Conservation (phyloP, 2,329 filamentous ascomycete genomes). For the Ceratocystis albifundus region DNA sequence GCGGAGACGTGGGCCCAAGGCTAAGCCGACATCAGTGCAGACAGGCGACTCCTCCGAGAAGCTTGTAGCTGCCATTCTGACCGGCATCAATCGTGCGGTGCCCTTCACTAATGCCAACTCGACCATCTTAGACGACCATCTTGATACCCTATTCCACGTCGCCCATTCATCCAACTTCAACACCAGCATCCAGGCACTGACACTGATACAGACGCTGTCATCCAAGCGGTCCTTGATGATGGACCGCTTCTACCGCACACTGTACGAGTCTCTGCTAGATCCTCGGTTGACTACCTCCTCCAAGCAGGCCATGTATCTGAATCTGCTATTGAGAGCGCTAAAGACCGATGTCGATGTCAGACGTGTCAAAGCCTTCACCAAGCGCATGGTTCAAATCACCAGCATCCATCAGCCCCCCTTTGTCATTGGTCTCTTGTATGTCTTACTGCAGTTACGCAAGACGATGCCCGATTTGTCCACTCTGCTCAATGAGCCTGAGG, state of each 20-base stretch:
- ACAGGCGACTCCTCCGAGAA: constrained; percentile 48
- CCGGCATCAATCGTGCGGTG: constrained; percentile 89
- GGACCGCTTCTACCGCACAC: constrained; percentile 85
- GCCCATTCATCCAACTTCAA: constrained; percentile 99
- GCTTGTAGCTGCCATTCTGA: constrained; percentile 79
- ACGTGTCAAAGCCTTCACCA: constrained; percentile 89
- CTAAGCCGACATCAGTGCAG: constrained; percentile 10
- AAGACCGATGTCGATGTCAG: constrained; percentile 85
- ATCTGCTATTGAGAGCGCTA: constrained; percentile 75
- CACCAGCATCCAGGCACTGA: constrained; percentile 88
- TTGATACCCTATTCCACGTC: constrained; percentile 89
- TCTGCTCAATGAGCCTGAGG: constrained; percentile 70
- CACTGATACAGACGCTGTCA: constrained; percentile 88
- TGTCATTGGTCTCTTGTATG: constrained; percentile 81
- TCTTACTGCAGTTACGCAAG: constrained; percentile 67
- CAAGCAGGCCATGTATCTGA: constrained; percentile 91
- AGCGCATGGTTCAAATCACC: constrained; percentile 78
- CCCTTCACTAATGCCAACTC: constrained; percentile 72
- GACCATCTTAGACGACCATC: constrained; percentile 64
- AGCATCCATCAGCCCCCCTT: constrained; percentile 87
- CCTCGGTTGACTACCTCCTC: constrained; percentile 79
- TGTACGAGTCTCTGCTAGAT: constrained; percentile 91
- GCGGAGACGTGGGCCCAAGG: constrained; percentile 24
- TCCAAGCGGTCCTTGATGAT: constrained; percentile 66
- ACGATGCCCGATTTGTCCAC: constrained; percentile 70